Conservation (phyloP, 1,284 basidiomycete species). For the Marasmius fiardii region DNA sequence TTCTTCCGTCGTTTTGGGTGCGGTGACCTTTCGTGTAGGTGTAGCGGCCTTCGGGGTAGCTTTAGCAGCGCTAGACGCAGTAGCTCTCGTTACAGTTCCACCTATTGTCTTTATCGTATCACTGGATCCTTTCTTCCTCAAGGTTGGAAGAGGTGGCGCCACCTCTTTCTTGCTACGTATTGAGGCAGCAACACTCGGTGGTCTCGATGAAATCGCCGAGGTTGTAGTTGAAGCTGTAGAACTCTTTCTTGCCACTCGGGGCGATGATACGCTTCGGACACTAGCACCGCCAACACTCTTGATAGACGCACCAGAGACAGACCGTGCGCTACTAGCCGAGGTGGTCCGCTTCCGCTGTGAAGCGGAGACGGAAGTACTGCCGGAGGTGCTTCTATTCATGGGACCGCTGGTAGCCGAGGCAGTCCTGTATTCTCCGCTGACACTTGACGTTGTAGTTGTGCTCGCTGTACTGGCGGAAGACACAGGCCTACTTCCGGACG, state of each 20-base stretch:
- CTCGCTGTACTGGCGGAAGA: not conserved
- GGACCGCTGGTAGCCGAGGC: constrained; percentile 1
- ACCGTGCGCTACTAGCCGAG: not conserved
- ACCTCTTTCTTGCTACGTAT: not conserved
- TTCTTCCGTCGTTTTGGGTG: not conserved
- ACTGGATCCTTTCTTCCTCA: constrained; percentile 39
- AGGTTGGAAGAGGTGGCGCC: constrained; percentile 19
- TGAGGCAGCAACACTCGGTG: constrained; percentile 3
- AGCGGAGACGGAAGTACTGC: constrained; percentile 1
- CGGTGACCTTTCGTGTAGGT: not conserved
- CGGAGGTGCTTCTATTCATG: constrained; percentile 4
- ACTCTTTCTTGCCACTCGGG: not conserved
- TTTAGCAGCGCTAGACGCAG: not conserved
- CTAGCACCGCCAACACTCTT: not conserved
- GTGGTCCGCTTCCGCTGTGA: not conserved
- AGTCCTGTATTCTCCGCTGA: not conserved
- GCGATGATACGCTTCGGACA: not conserved
- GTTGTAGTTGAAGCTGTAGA: not conserved
- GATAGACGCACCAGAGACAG: not conserved
- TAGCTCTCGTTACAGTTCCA: constrained; percentile 1
- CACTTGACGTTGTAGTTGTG: not conserved
- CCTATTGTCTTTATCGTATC: constrained; percentile 34
- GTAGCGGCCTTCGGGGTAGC: not conserved
- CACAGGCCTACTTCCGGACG: not conserved
- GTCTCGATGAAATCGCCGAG: not conserved